phyloP scores from a whole-genome alignment of 2,329 filamentous ascomycete species.

The Neopestalotiopsis rosae region DNA sequence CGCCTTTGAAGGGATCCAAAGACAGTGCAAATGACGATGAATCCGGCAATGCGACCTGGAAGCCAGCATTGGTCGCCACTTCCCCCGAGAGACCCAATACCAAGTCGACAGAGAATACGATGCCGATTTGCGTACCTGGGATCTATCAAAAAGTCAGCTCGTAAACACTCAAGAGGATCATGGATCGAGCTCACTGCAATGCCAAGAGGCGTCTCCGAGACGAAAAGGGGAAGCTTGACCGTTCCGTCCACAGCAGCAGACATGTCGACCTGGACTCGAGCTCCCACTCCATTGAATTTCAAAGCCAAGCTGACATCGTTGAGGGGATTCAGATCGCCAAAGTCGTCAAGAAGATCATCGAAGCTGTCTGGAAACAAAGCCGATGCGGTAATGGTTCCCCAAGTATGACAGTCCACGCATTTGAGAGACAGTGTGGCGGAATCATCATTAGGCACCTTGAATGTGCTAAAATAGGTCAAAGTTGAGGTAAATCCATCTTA shows the following conservation, averaged over 20 bases:
- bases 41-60: conserved; percentile 32
- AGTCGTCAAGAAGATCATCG: conserved; percentile 25
- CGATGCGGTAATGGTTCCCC: conserved; percentile 27
- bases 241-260: conserved; percentile 22
- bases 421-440: conserved; percentile 25
- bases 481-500: too few relatives aligned
- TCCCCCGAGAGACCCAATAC: conserved; percentile 28
- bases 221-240: conserved; percentile 29
- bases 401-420: conserved; percentile 31
- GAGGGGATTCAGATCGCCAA: conserved; percentile 26
- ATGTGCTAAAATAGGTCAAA: conserved; percentile 15
- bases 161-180: neutral
- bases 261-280: conserved; percentile 28
- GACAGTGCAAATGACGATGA: conserved; percentile 30
- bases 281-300: conserved; percentile 33
- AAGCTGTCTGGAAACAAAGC: conserved; percentile 32
- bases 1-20: conserved; percentile 25
- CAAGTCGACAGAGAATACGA: conserved; percentile 31
- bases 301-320: conserved; percentile 29
- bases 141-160: conserved; percentile 22
- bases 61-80: conserved; percentile 29
- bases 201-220: conserved; percentile 29
- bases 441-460: conserved; percentile 15
- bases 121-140: conserved; percentile 30
- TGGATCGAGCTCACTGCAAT: conserved; percentile 27